Base-by-base conservation (phyloP, 371 early-diverging fungal genomes). In the Mucor plumbeus region DNA sequence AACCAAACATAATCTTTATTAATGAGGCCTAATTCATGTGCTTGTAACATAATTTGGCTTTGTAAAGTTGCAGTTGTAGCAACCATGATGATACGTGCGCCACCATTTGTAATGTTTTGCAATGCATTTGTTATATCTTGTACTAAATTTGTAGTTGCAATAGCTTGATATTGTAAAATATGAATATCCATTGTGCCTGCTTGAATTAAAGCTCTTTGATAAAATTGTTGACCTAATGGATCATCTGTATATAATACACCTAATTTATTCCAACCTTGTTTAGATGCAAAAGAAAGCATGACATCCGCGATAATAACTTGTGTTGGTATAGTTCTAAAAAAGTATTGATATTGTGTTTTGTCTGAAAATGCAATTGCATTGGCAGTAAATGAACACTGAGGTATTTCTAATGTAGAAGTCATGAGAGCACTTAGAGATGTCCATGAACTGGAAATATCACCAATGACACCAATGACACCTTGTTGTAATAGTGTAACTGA, bases 371-470 rank as follows among this genome's bases (percentile, higher is more conserved):
- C 74, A 38, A 76, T 81, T 83, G 83, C 77, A 36, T 79, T 72
- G 4, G 87, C 82, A 7, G 84, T 78, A 65, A 79, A 85, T 5
- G 85, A 87, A 55, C 87, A 87, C 40, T 87, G 87, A 11, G 84
- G 82, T 10, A 87, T 78, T 47, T 78, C 73, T 0, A 87, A 61
- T 1, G 83, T 80, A 11, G 83, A 82, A 6, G 84, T 85, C 80
- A 85, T 84, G 47, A 87, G 64, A 10, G 85, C 85, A 64, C 83
- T 82, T 21, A 83, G 67, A 47, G 80, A 78, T 6, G 87, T 87
- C 78, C 85, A 78, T 14, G 80, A 81, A 64, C 81, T 84, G 0
- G 78, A 76, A 9, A 85, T 80, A 65, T 88, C 85, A 17, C 83
- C 86, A 72, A 88, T 86, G 15, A 87, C 84, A 39, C 87, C 83